Conservation (phyloP, 805 yeast species). For the Candida vaughaniae region DNA sequence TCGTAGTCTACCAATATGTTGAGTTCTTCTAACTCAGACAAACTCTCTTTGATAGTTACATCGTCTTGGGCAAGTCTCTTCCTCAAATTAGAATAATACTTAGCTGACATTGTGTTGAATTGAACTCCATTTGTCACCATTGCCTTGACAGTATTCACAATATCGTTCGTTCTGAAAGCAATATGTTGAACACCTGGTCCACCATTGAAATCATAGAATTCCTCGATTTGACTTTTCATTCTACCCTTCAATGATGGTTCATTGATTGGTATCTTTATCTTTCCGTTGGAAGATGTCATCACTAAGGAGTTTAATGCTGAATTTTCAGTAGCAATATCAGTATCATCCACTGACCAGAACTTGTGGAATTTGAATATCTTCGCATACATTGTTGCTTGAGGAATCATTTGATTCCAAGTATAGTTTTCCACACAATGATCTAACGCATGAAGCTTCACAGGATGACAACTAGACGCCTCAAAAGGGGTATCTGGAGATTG, state of each 20-base stretch:
- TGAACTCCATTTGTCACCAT: constrained; percentile 65
- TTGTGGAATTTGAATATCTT: constrained; percentile 68
- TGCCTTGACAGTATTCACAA: constrained; percentile 52
- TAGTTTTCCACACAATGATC: constrained; percentile 86
- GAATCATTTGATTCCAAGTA: constrained; percentile 64
- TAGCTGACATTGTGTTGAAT: constrained; percentile 59
- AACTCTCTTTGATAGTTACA: constrained; percentile 50
- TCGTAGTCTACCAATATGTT: constrained; percentile 77
- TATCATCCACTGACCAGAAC: constrained; percentile 85
- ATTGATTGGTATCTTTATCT: constrained; percentile 77
- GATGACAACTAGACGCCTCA: constrained; percentile 20
- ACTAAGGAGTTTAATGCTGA: constrained; percentile 74
- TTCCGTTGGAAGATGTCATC: constrained; percentile 66
- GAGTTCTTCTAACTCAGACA: constrained; percentile 47
- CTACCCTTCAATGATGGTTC: constrained; percentile 77
- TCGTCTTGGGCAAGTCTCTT: constrained; percentile 44
- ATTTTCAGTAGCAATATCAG: constrained; percentile 64
- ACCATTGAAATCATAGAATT: constrained; percentile 67
- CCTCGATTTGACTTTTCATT: constrained; percentile 76
- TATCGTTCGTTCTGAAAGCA: constrained; percentile 65
- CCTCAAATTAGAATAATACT: constrained; percentile 55
- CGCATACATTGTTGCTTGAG: constrained; percentile 59
- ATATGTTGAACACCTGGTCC: constrained; percentile 88
- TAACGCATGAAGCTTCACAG: constrained; percentile 41
- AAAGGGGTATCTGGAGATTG: constrained; percentile 1